phyloP scores from a whole-genome alignment of 106 monocot genomes.

The Phalaenopsis equestris region DNA sequence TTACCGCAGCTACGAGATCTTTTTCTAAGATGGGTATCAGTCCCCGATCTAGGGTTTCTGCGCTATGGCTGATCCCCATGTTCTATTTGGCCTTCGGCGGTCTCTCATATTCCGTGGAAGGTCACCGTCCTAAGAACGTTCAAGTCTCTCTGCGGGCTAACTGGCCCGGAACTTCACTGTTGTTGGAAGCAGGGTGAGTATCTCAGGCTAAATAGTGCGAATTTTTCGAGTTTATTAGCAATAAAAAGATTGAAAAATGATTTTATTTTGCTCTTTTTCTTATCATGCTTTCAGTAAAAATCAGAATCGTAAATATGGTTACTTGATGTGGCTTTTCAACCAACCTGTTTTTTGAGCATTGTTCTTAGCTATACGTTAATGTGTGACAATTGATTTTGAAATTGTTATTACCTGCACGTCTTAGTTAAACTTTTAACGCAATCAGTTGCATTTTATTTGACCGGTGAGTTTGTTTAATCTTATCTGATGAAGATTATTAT shows the following conservation, averaged over 20 bases:
- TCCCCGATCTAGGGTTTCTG: conserved; percentile 15
- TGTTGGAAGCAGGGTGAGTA: conserved; percentile 54
- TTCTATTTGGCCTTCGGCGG: conserved; percentile 2
- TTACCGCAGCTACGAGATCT: background rate
- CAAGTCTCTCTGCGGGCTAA: conserved; percentile 54
- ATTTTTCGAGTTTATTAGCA: background rate
- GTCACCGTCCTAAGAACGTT: conserved; percentile 47
- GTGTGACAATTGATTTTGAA: no score
- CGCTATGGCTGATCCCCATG: conserved; percentile 3
- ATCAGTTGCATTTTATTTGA: no score
- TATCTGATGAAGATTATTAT: background rate
- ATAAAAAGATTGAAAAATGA: background rate
- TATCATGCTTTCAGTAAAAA: no score
- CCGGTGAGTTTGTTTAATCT: no score
- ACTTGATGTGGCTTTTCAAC: no score
- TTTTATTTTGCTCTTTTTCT: background rate
- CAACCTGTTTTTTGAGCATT: no score
- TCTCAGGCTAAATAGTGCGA: background rate
- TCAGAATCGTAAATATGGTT: no score
- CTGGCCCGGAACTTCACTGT: conserved; percentile 57
- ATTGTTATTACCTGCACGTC: no score
- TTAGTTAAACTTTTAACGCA: no score
- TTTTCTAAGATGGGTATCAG: conserved; percentile 12
- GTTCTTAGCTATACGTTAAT: background rate
- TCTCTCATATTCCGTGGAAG: background rate